Evolutionary conservation across 2,329 filamentous ascomycete genomes (phyloP).

Genomic region (Bipolaris bicolor): DNA sequence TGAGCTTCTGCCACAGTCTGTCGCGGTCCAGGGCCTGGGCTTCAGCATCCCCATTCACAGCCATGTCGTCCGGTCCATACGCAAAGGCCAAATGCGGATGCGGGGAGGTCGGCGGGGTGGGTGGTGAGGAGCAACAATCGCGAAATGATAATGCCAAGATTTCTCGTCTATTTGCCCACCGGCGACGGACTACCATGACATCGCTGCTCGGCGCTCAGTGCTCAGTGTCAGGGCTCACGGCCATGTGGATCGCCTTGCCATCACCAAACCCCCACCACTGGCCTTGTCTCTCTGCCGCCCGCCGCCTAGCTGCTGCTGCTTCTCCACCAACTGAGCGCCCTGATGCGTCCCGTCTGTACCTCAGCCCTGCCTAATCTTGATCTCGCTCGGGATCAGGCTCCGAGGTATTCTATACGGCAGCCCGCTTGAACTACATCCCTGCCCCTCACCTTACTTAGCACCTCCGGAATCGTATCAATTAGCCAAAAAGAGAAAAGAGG

Average conservation of each 20-base stretch:
- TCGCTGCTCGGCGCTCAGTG: conserved; percentile 7
- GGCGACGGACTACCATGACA: conserved; percentile 19
- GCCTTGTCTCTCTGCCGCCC: conserved; percentile 8
- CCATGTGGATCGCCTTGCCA: conserved; percentile 24
- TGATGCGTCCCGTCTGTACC: conserved; percentile 40
- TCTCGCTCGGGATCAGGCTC: conserved; percentile 45
- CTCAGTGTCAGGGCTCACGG: too few relatives aligned
- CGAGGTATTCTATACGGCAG: conserved; percentile 45
- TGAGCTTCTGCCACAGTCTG: conserved; percentile 50
- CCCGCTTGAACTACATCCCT: conserved; percentile 25
- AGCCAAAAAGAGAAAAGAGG: not conserved
- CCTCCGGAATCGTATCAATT: not conserved
- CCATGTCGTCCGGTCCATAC: conserved; percentile 46
- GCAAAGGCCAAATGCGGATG: conserved; percentile 28
- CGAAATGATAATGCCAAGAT: conserved; percentile 23
- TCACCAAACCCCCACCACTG: conserved; percentile 11
- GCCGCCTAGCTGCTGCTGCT: not conserved
- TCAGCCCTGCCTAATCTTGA: conserved; percentile 39
- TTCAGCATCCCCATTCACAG: conserved; percentile 45
- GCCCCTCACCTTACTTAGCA: not conserved
- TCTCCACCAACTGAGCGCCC: conserved; percentile 26
- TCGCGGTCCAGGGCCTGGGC: conserved; percentile 41
- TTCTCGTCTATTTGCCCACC: conserved; percentile 22
- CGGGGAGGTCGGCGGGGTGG: conserved; percentile 37
- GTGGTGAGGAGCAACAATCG: conserved; percentile 19